A percentile compares a stretch with the other conserved stretches of the same genome.
phyloP scores from a whole-genome alignment of 2,329 filamentous ascomycete genomes.

The Diaporthe citriasiana region DNA sequence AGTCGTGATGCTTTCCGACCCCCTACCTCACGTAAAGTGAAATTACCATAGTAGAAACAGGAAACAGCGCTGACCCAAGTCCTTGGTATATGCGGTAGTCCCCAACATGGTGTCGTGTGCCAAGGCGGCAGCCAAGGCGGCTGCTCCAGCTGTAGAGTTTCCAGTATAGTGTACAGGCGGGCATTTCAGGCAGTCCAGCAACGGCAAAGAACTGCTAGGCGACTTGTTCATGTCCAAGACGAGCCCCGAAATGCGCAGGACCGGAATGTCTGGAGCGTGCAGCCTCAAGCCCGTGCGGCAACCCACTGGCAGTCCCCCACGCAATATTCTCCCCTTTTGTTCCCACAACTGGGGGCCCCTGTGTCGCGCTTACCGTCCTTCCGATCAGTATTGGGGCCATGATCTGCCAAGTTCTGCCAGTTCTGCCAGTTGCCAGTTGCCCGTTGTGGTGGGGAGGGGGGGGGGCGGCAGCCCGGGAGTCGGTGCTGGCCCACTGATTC shows the following conservation, averaged over 20 bases:
- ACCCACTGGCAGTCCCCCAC: neutral
- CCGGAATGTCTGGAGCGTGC: slow-evolving; percentile 3
- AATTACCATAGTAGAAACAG: neutral
- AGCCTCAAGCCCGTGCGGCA: slow-evolving; percentile 6
- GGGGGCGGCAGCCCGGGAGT: slow-evolving; percentile 37
- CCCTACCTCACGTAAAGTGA: neutral
- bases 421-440: neutral
- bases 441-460: neutral
- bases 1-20: slow-evolving; percentile 8
- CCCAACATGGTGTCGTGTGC: neutral
- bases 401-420: neutral
- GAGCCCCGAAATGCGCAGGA: slow-evolving; percentile 17
- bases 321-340: slow-evolving; percentile 16
- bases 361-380: slow-evolving; percentile 17
- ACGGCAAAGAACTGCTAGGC: neutral
- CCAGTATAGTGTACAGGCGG: neutral
- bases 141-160: neutral
- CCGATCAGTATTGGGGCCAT: slow-evolving; percentile 12
- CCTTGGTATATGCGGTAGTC: slow-evolving; percentile 10
- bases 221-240: slow-evolving; percentile 26
- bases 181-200: slow-evolving; percentile 4
- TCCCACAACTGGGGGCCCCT: slow-evolving; percentile 19
- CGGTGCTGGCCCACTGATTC: slow-evolving; percentile 36
- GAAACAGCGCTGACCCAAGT: neutral
- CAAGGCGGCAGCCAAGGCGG: slow-evolving; percentile 24